A percentile compares a stretch with the other conserved stretches of the same genome.
Conservation (phyloP, 805 yeast genomes). For the Nematodospora valgi region DNA sequence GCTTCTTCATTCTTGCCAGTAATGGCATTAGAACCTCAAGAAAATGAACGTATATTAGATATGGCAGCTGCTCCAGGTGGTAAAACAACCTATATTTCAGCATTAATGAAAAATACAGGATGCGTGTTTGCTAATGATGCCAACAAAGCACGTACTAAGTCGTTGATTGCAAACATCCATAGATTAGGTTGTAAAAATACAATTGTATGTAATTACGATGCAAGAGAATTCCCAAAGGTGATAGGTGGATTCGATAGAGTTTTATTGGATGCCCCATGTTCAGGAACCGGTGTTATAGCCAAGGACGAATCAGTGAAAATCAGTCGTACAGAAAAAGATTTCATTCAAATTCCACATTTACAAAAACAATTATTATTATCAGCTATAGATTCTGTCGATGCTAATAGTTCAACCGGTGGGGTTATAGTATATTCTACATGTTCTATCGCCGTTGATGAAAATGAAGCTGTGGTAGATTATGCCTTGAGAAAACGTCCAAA, state of each 20-base stretch:
- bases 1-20: slow-evolving; percentile 98
- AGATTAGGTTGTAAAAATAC: slow-evolving; percentile 96
- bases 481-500: slow-evolving; percentile 95
- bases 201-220: slow-evolving; percentile 95
- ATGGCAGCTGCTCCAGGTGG: slow-evolving; percentile 99
- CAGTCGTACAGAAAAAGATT: slow-evolving; percentile 92
- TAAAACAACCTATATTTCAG: slow-evolving; percentile 90
- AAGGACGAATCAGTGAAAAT: slow-evolving; percentile 94
- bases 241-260: slow-evolving; percentile 98
- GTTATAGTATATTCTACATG: slow-evolving; percentile 95
- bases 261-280: slow-evolving; percentile 96
- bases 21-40: slow-evolving; percentile 97
- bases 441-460: slow-evolving; percentile 97
- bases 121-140: slow-evolving; percentile 96
- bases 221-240: slow-evolving; percentile 96
- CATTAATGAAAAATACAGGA: slow-evolving; percentile 97
- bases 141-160: slow-evolving; percentile 93
- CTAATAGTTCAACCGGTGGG: slow-evolving; percentile 88
- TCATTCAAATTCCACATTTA: slow-evolving; percentile 92
- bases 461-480: slow-evolving; percentile 97
- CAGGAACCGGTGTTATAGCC: slow-evolving; percentile 99
- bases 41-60: slow-evolving; percentile 90
- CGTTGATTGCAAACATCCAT: slow-evolving; percentile 94
- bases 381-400: slow-evolving; percentile 97
- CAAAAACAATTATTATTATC: slow-evolving; percentile 91